A percentile compares a stretch with the other conserved stretches of the same genome.
Conservation (phyloP, 768 basidiomycete species). For the Leucogyrophana mollusca region DNA sequence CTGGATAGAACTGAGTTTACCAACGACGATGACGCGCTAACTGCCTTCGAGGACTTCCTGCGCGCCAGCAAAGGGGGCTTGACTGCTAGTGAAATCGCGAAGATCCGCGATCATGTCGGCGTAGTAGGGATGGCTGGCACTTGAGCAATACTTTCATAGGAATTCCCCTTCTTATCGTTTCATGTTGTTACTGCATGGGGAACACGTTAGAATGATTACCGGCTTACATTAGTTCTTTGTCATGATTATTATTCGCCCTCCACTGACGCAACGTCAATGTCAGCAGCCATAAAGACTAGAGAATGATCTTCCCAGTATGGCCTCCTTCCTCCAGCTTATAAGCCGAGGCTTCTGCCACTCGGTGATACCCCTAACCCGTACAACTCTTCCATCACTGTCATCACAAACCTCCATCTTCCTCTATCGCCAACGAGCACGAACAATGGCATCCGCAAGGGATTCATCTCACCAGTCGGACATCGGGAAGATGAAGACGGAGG, state of each 20-base stretch:
- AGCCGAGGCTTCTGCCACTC: conserved; percentile 2
- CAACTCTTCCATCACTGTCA: not conserved
- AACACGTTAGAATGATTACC: conserved; percentile 6
- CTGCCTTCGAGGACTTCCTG: conserved; percentile 87
- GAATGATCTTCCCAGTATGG: conserved; percentile 19
- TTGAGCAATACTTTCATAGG: conserved; percentile 26
- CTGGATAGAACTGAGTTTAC: conserved; percentile 56
- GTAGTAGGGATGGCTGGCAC: conserved; percentile 87
- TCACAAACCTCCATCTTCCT: not conserved
- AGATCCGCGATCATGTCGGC: conserved; percentile 86
- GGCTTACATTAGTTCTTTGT: conserved; percentile 5
- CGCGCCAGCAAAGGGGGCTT: conserved; percentile 77
- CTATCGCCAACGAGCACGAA: conserved; percentile 2
- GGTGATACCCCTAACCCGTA: conserved; percentile 7
- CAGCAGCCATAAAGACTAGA: too few species aligned
- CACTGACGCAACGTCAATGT: not conserved
- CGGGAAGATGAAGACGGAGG: conserved; percentile 47
- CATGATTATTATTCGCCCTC: not conserved
- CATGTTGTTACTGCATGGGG: not conserved
- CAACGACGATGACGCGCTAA: conserved; percentile 59
- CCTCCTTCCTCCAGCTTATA: conserved; percentile 3
- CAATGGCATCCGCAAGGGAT: conserved; percentile 34
- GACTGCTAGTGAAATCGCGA: conserved; percentile 85
- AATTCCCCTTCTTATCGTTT: not conserved
- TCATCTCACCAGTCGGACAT: conserved; percentile 47